Base-by-base conservation (phyloP, 495 filamentous ascomycete species). In the Glutinoglossum americanum region DNA sequence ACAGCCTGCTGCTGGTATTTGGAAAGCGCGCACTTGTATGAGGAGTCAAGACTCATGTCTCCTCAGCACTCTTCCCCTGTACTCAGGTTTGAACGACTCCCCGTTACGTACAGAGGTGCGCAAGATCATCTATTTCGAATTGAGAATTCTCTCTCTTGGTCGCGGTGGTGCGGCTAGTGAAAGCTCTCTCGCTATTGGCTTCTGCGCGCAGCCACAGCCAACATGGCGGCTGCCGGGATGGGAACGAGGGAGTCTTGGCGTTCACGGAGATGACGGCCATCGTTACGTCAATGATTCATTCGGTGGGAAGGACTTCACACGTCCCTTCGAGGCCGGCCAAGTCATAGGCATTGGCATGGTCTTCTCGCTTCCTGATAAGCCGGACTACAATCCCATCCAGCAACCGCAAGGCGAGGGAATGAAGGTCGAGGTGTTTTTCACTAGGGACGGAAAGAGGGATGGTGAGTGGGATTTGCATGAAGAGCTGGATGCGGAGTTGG, bases 231-330 rank as follows among this genome's bases (percentile, higher is more conserved):
- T 92, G 57, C 90, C 90, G 0, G 90, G 90, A 1, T 96, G 90
- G 90, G 82, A 97, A 65, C 73, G 89, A 30, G 89, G 78, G 1
- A 85, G 81, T 49, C 64, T 95, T n/a, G 90, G 76, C 7, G 81
- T 96, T 11, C 92, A 94, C 62, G 84, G 85, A 2, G 90, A 97
- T 65, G 90, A 97, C 67, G 90, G 90, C 11, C 80, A 85, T 62
- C 76, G 79, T 61, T 97, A 85, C 66, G 75, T 92, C 60, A 93
- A 95, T 70, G 86, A 96, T 64, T 76, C 77, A 0, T 88, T 75
- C 73, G 90, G 90, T 25, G 90, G 90, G 1, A 80, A 77, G 60
- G 73, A 81, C 57, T 94, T 96, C 64, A 78, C 76, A 0, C 54
- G n/a, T 25, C 62, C 76, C 0, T 78, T 84, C 61, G 57, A 63